Conservation (phyloP, 2,329 filamentous ascomycete species). For the Neodidymelliopsis sp. region DNA sequence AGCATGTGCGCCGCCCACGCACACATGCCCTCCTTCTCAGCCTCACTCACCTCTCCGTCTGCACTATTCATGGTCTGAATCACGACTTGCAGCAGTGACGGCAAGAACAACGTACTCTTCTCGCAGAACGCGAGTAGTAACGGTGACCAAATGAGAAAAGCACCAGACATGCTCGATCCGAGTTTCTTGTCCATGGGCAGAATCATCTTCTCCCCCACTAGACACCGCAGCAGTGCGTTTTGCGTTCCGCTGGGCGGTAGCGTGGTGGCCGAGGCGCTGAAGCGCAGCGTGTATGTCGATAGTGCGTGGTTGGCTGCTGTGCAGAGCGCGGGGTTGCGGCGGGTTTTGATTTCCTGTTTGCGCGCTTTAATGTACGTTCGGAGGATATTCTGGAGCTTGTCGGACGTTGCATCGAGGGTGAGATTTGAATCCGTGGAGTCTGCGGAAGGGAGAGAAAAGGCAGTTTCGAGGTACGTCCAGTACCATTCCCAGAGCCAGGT, state of each 20-base stretch:
- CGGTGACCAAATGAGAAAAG: slow-evolving; percentile 55
- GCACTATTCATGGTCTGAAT: slow-evolving; percentile 47
- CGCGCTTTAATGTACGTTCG: slow-evolving; percentile 44
- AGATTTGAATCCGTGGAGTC: background rate
- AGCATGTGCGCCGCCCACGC: slow-evolving; percentile 61
- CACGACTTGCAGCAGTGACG: slow-evolving; percentile 49
- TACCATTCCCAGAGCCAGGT: slow-evolving; percentile 91
- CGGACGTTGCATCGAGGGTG: slow-evolving; percentile 10
- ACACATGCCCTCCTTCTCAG: slow-evolving; percentile 53
- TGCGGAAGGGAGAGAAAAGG: slow-evolving; percentile 21
- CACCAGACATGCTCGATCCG: slow-evolving; percentile 50
- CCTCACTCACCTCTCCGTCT: slow-evolving; percentile 30
- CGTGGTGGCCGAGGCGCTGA: slow-evolving; percentile 7
- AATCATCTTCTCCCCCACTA: slow-evolving; percentile 23
- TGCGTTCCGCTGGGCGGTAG: slow-evolving; percentile 18
- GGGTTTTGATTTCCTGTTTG: slow-evolving; percentile 41
- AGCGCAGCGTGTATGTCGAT: slow-evolving; percentile 24
- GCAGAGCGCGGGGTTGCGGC: slow-evolving; percentile 5
- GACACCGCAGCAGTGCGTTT: slow-evolving; percentile 5
- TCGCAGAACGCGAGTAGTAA: slow-evolving; percentile 49
- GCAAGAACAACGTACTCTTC: slow-evolving; percentile 45
- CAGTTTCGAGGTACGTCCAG: slow-evolving; percentile 67
- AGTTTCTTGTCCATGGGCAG: slow-evolving; percentile 47
- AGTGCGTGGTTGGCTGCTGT: slow-evolving; percentile 29
- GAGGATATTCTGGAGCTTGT: slow-evolving; percentile 39